phyloP scores from a whole-genome alignment of 2,329 filamentous ascomycete species.

The Penicillium concentricum region DNA sequence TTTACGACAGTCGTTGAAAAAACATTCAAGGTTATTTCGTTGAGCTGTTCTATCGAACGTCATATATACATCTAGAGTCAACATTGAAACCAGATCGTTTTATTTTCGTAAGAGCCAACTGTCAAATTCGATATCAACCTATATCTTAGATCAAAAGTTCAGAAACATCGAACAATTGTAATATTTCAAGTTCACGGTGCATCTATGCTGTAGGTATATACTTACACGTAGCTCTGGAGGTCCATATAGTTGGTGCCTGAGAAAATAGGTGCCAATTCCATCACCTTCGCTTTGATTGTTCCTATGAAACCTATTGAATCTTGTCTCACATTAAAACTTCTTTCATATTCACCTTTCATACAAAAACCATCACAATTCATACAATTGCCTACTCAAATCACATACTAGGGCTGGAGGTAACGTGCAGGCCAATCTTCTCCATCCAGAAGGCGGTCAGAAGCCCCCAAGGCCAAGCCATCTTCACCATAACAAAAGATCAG shows the following conservation, averaged over 20 bases:
- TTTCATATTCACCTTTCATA: too few relatives aligned
- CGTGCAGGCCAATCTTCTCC: not conserved
- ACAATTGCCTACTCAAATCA: not conserved
- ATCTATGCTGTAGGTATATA: not conserved
- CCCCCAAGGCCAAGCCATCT: slow-evolving; percentile 14
- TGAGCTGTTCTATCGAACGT: not conserved
- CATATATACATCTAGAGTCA: not conserved
- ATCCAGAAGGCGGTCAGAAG: slow-evolving; percentile 20
- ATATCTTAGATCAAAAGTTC: not conserved
- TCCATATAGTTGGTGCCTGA: not conserved
- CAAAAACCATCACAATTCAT: too few relatives aligned
- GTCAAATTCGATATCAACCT: not conserved
- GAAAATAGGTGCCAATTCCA: not conserved
- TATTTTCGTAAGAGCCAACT: not conserved
- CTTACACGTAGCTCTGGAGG: too few relatives aligned
- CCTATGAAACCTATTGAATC: not conserved
- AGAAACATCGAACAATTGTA: not conserved
- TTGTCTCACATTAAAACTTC: not conserved
- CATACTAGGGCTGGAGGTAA: not conserved
- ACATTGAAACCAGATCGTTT: too few relatives aligned
- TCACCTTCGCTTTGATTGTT: not conserved
- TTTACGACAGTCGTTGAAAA: too few relatives aligned
- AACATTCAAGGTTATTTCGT: too few relatives aligned
- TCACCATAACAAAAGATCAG: slow-evolving; percentile 25
- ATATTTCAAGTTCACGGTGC: not conserved